Conservation (phyloP, 208 protist species). For the Spironucleus salmonicida region DNA sequence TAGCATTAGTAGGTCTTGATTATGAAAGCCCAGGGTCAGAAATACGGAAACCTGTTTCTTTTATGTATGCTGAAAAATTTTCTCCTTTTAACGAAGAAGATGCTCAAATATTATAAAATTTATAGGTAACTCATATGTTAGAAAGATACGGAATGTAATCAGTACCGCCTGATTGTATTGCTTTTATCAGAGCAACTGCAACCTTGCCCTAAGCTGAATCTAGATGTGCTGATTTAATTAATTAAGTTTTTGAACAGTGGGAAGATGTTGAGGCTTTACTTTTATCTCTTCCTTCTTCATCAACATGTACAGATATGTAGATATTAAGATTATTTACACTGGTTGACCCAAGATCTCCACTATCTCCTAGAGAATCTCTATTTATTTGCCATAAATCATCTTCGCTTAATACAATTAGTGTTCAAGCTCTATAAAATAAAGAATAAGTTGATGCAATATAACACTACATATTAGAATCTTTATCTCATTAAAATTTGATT, state of each 20-base stretch:
- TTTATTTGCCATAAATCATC: neutral
- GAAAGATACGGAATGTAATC: conserved; percentile 1
- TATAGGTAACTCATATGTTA: neutral
- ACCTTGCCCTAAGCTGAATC: neutral
- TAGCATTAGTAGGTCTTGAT: neutral
- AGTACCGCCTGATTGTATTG: neutral
- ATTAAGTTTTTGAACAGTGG: conserved; percentile 19
- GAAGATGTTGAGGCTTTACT: neutral
- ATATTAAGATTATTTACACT: conserved; percentile 22
- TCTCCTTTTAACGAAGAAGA: neutral
- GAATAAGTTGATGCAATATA: neutral
- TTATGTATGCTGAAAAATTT: conserved; percentile 1
- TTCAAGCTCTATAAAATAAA: neutral
- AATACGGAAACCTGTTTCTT: conserved; percentile 23
- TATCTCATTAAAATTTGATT: no score
- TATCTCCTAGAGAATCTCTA: conserved; percentile 10
- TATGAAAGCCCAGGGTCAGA: neutral
- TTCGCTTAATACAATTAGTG: neutral
- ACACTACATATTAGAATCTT: neutral
- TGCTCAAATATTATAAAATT: neutral
- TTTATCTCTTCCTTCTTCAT: neutral
- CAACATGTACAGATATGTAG: conserved; percentile 21
- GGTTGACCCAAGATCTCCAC: neutral
- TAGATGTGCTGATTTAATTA: conserved; percentile 1
- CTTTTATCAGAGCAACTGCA: conserved; percentile 21